Evolutionary conservation across 2,329 filamentous ascomycete species (phyloP).

Genomic region (Colletotrichum limetticola): DNA sequence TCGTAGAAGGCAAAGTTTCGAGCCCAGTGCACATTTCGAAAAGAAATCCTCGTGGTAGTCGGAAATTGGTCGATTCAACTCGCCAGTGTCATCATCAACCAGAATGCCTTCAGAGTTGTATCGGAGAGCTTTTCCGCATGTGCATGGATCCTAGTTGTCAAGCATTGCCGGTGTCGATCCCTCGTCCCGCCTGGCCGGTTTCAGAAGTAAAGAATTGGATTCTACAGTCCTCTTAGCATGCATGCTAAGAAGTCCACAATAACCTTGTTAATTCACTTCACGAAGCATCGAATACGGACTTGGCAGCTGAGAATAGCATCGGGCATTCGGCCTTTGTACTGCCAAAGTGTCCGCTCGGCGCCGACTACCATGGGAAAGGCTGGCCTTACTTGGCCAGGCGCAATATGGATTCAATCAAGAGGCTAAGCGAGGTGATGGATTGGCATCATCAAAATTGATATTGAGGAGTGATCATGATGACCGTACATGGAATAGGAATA

Average conservation of each 20-base stretch:
- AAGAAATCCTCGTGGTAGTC: no score
- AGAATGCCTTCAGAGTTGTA: neutral
- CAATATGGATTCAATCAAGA: neutral
- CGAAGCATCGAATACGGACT: neutral
- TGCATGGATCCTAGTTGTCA: neutral
- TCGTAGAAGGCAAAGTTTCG: neutral
- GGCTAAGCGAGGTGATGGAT: no score
- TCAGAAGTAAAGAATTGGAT: neutral
- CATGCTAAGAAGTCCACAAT: neutral
- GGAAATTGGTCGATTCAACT: no score
- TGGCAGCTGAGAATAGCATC: conserved; percentile 13
- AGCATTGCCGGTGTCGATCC: neutral
- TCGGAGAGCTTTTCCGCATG: neutral
- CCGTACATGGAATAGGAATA: neutral
- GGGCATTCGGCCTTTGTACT: neutral
- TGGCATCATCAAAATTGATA: neutral
- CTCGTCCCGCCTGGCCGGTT: neutral
- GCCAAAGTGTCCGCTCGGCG: neutral
- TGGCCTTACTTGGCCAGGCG: neutral
- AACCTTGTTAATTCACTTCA: neutral
- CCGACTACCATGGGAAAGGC: neutral
- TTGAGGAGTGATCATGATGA: neutral
- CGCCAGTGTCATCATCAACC: neutral
- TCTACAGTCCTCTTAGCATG: neutral
- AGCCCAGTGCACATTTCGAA: neutral